Evolutionary conservation across 257 asterid genomes (phyloP).

Genomic region (Prunella vulgaris): DNA sequence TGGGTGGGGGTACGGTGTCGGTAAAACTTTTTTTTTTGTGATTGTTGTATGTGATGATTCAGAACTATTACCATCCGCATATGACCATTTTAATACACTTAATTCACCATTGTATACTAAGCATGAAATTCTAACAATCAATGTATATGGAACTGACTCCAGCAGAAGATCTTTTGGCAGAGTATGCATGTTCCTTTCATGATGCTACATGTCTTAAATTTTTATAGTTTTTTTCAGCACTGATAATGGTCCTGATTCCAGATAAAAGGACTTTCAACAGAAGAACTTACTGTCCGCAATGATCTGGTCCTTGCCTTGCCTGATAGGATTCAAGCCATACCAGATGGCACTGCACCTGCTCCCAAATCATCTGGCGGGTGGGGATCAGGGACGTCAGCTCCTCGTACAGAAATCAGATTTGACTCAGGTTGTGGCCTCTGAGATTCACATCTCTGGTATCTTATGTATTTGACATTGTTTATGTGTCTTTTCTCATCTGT

Average conservation of each 20-base stretch:
- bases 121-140: neutral
- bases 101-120: neutral
- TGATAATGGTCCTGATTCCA: conserved; percentile 26
- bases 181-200: neutral
- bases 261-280: conserved; percentile 90
- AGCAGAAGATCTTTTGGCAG: neutral
- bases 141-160: neutral
- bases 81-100: neutral
- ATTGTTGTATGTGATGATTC: neutral
- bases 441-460: conserved; percentile 11
- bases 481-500: neutral
- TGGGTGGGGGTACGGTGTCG: neutral
- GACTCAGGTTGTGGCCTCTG: conserved; percentile 64
- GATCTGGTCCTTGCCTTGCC: conserved; percentile 93
- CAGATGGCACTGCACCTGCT: conserved; percentile 86
- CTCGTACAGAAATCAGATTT: conserved; percentile 85
- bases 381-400: conserved; percentile 80
- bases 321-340: conserved; percentile 86
- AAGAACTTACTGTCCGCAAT: conserved; percentile 83
- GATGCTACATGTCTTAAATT: neutral
- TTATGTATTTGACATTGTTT: neutral
- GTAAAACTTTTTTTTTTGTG: neutral
- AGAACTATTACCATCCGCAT: neutral
- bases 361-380: conserved; percentile 90
- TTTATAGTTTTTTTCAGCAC: neutral